These are phyloP conservation scores for Neofusicoccum parvum DNA, from an alignment of 2,329 filamentous ascomycete species.

Conservation along the genomic window DNA sequence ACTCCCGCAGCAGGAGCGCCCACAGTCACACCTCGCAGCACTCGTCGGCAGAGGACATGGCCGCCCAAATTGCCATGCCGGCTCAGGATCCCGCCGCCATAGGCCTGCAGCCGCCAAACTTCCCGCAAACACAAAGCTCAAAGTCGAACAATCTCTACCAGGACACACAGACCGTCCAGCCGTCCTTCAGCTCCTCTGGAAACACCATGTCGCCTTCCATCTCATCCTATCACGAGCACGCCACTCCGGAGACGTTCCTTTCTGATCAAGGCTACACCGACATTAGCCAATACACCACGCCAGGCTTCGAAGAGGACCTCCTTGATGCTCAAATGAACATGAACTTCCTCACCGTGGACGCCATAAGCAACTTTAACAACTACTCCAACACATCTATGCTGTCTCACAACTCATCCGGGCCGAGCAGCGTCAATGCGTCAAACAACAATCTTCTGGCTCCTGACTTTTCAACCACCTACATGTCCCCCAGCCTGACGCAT, in stretches of 20 bases:
- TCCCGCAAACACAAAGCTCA: neutral
- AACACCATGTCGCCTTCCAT: constrained; percentile 38
- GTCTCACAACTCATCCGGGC: constrained; percentile 1
- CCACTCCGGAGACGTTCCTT: constrained; percentile 40
- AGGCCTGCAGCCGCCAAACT: constrained; percentile 2
- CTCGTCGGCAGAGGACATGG: constrained; percentile 8
- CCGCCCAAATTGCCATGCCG: neutral
- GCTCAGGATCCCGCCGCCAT: constrained; percentile 1
- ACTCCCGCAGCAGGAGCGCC: constrained; percentile 3
- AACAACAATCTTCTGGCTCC: constrained; percentile 14
- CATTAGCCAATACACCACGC: constrained; percentile 36
- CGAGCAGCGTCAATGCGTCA: constrained; percentile 8
- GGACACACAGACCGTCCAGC: constrained; percentile 4
- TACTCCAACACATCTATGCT: neutral
- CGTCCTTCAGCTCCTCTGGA: constrained; percentile 27
- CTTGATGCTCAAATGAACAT: neutral
- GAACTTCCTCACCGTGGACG: constrained; percentile 1
- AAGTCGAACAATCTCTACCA: constrained; percentile 6
- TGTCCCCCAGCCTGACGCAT: constrained; percentile 38
- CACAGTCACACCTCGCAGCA: constrained; percentile 2
- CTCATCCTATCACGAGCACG: constrained; percentile 38
- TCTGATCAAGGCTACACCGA: constrained; percentile 38
- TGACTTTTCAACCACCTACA: constrained; percentile 4
- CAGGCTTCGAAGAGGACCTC: constrained; percentile 27
- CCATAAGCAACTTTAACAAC: neutral